Evolutionary conservation across 805 yeast genomes (phyloP).

Genomic region (Maudiozyma saulgeensis): DNA sequence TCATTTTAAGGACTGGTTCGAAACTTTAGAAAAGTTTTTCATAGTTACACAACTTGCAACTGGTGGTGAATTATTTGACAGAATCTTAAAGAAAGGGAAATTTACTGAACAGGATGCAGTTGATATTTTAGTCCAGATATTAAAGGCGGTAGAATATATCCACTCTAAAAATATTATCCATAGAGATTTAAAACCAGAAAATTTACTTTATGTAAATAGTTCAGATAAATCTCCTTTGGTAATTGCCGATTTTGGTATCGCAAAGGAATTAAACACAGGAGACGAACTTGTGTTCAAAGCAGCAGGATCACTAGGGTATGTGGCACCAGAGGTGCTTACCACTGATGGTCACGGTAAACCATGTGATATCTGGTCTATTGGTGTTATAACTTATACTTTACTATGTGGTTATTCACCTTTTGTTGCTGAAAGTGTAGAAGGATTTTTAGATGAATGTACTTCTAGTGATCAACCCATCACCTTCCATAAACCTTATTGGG

Average conservation of each 20-base stretch:
- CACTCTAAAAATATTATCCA: slow-evolving; percentile 78
- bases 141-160: slow-evolving; percentile 69
- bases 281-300: slow-evolving; percentile 57
- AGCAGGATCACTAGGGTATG: slow-evolving; percentile 93
- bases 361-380: slow-evolving; percentile 93
- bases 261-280: slow-evolving; percentile 55
- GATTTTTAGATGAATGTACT: slow-evolving; percentile 71
- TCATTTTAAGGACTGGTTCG: slow-evolving; percentile 88
- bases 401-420: slow-evolving; percentile 91
- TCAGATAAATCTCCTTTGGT: slow-evolving; percentile 62
- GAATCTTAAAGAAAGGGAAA: slow-evolving; percentile 70
- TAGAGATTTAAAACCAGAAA: slow-evolving; percentile 91
- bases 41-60: slow-evolving; percentile 90
- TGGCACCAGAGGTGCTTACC: slow-evolving; percentile 87
- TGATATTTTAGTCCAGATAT: slow-evolving; percentile 60
- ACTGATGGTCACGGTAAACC: slow-evolving; percentile 88
- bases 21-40: slow-evolving; percentile 81
- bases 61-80: slow-evolving; percentile 91
- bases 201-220: slow-evolving; percentile 57
- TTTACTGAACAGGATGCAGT: slow-evolving; percentile 89
- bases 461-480: slow-evolving; percentile 60
- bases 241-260: slow-evolving; percentile 93
- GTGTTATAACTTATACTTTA: slow-evolving; percentile 84
- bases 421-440: slow-evolving; percentile 70
- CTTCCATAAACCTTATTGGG: slow-evolving; percentile 85